These are phyloP conservation scores for Ophiostoma sp. DNA, from an alignment of 2,329 filamentous ascomycete genomes.

Conservation along the genomic window DNA sequence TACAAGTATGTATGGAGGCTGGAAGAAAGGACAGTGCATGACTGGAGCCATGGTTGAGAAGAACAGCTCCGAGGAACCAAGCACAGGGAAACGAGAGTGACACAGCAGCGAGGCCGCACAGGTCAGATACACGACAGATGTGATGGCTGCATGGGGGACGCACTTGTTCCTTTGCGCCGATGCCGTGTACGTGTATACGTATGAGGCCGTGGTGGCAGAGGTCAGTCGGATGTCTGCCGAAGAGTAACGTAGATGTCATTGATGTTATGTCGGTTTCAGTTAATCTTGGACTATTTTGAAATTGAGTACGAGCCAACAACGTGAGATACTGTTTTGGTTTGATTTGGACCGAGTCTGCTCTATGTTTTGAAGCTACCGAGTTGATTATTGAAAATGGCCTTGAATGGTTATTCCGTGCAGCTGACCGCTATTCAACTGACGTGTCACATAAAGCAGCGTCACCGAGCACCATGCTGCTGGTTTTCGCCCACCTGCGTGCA, in stretches of 20 bases:
- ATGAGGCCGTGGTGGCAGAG: too few species aligned
- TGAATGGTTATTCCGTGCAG: not conserved
- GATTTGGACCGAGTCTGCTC: too few species aligned
- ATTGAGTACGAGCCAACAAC: too few species aligned
- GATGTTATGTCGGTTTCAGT: not conserved
- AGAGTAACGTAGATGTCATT: not conserved
- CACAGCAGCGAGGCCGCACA: not conserved
- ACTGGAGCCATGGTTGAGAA: too few species aligned
- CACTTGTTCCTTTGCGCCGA: not conserved
- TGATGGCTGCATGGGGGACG: constrained; percentile 3
- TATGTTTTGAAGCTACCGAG: too few species aligned
- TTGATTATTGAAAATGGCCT: too few species aligned
- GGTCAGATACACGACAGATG: not conserved
- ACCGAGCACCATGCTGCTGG: constrained; percentile 21
- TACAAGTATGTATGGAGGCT: not conserved
- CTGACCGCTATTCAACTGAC: constrained; percentile 12
- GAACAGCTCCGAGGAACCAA: not conserved
- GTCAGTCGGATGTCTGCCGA: constrained; percentile 3
- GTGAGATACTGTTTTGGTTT: too few species aligned
- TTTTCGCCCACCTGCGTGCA: constrained; percentile 12
- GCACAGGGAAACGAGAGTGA: constrained; percentile 2
- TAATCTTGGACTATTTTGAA: too few species aligned
- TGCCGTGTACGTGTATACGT: not conserved
- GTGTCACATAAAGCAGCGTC: constrained; percentile 17
- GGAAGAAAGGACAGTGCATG: not conserved